Conservation (phyloP, 257 asterid species). For the Paraleonurus japonicus region DNA sequence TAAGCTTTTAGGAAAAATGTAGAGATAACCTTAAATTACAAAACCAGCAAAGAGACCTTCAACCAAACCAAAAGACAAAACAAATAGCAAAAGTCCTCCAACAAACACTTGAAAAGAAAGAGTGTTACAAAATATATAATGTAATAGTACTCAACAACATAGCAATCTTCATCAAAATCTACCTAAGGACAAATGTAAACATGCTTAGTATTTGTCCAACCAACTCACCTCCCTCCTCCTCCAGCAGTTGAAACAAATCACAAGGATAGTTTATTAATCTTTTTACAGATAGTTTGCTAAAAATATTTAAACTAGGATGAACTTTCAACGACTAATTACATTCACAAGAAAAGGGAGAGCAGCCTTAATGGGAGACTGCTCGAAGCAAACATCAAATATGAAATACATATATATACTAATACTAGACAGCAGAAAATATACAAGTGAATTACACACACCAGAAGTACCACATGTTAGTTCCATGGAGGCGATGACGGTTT, state of each 20-base stretch:
- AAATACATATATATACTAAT: conserved; percentile 31
- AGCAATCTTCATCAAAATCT: neutral
- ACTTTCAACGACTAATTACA: conserved; percentile 39
- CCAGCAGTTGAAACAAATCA: conserved; percentile 5
- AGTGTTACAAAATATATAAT: neutral
- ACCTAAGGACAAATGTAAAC: neutral
- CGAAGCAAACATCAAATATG: conserved; percentile 20
- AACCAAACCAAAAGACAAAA: no score
- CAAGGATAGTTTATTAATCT: conserved; percentile 16
- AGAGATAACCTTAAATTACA: no score
- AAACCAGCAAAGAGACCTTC: no score
- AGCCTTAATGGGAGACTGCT: conserved; percentile 6
- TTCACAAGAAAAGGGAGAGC: conserved; percentile 4
- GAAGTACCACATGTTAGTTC: conserved; percentile 44
- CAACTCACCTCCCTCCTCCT: neutral
- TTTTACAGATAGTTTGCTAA: neutral
- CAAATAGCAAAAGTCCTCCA: no score
- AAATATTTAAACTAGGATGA: conserved; percentile 2
- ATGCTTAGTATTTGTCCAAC: neutral
- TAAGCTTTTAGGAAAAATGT: no score
- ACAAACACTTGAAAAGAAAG: neutral
- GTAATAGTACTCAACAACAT: neutral
- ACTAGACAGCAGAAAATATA: conserved; percentile 29
- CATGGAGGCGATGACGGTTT: conserved; percentile 82
- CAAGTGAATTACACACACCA: conserved; percentile 28